phyloP scores from a whole-genome alignment of 1,284 basidiomycete genomes.

The Cryptococcus amylolentus region DNA sequence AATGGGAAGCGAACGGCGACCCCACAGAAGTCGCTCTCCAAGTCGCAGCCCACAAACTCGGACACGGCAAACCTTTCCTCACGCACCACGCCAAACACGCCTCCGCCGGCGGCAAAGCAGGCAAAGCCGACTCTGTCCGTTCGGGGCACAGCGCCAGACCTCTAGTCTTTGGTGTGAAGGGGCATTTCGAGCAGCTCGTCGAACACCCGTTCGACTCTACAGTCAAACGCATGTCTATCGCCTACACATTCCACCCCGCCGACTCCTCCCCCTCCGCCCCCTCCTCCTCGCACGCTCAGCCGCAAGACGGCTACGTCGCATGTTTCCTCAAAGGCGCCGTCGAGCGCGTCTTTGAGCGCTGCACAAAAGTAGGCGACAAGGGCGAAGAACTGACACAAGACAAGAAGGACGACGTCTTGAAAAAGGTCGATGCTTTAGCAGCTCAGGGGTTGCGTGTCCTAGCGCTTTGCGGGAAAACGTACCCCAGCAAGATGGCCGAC shows the following conservation, averaged over 20 bases:
- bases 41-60: constrained; percentile 59
- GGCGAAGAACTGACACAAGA: constrained; percentile 26
- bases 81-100: constrained; percentile 29
- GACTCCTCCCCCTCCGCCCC: constrained; percentile 7
- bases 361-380: constrained; percentile 43
- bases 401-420: constrained; percentile 51
- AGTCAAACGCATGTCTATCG: constrained; percentile 62
- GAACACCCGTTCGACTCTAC: constrained; percentile 63
- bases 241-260: constrained; percentile 43
- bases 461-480: constrained; percentile 49
- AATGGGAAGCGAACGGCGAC: constrained; percentile 67
- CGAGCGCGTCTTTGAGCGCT: constrained; percentile 60
- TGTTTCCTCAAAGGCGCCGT: constrained; percentile 61
- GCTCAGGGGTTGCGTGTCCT: constrained; percentile 58
- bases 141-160: constrained; percentile 22
- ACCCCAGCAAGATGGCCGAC: constrained; percentile 46
- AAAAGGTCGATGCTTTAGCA: constrained; percentile 56
- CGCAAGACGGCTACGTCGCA: constrained; percentile 28
- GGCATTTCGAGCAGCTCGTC: constrained; percentile 48
- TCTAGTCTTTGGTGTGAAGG: constrained; percentile 23
- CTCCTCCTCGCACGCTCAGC: too few relatives aligned
- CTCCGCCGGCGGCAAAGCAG: constrained; percentile 2
- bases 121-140: constrained; percentile 16
- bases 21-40: constrained; percentile 66
- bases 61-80: constrained; percentile 48